A percentile compares a stretch with the other conserved stretches of the same genome.
Evolutionary conservation across 2,329 filamentous ascomycete genomes (phyloP).

Genomic region (Penicillium freii): DNA sequence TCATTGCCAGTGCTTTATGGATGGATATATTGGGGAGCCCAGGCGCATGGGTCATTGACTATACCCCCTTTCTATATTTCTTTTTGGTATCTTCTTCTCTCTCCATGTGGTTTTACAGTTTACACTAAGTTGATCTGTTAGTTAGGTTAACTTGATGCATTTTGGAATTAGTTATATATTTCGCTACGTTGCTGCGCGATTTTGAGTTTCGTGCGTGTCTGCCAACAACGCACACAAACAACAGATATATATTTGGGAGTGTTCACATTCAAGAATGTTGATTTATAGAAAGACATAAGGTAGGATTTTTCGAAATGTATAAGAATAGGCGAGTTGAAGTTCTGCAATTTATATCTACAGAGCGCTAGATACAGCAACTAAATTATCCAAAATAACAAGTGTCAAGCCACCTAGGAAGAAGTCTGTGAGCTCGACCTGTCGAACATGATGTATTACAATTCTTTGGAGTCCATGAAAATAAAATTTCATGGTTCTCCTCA

Average conservation of each 20-base stretch:
- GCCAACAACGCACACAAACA: too few species aligned
- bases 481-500: neutral
- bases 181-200: neutral
- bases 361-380: constrained; percentile 20
- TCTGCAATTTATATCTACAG: constrained; percentile 23
- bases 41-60: constrained; percentile 8
- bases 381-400: constrained; percentile 8
- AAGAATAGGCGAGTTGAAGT: neutral
- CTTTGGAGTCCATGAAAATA: neutral
- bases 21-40: constrained; percentile 1
- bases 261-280: neutral
- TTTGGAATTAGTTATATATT: neutral
- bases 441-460: neutral
- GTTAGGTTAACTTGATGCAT: neutral
- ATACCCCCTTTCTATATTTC: neutral
- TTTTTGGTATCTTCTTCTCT: neutral
- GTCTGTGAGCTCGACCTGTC: neutral
- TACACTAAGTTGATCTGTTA: neutral
- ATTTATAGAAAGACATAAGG: neutral
- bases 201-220: neutral
- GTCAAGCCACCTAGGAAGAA: neutral
- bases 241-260: neutral
- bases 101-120: neutral
- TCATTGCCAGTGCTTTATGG: neutral
- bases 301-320: too few species aligned